These are phyloP conservation scores for Phaeolepiota aurea DNA, from an alignment of 768 basidiomycete genomes.

Conservation along the genomic window DNA sequence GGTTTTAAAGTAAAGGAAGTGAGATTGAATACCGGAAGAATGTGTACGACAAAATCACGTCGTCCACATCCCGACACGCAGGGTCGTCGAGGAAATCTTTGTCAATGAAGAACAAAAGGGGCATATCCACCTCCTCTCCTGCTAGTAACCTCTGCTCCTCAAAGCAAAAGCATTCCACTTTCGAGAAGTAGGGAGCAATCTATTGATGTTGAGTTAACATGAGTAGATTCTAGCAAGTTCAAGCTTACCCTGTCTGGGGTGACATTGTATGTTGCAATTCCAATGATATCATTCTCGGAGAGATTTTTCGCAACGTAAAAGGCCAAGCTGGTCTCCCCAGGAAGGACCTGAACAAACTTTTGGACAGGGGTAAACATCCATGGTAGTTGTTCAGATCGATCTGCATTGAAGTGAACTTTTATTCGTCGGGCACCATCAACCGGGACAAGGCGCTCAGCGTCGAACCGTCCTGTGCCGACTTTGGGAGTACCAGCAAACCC, in stretches of 20 bases:
- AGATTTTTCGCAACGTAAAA: conserved; percentile 93
- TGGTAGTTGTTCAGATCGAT: conserved; percentile 79
- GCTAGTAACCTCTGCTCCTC: conserved; percentile 95
- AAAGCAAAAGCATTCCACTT: conserved; percentile 99
- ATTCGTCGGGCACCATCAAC: conserved; percentile 64
- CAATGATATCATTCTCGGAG: conserved; percentile 83
- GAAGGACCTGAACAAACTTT: conserved; percentile 81
- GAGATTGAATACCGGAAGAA: conserved; percentile 86
- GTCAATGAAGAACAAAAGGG: conserved; percentile 97
- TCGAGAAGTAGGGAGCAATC: conserved; percentile 98
- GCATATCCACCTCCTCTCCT: conserved; percentile 96
- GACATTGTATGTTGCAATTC: conserved; percentile 98
- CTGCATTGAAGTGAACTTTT: conserved; percentile 94
- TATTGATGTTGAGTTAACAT: conserved; percentile 17
- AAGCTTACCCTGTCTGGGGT: conserved; percentile 86
- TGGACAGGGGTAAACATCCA: conserved; percentile 94
- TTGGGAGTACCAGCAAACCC: conserved; percentile 95
- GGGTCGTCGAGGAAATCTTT: conserved; percentile 95
- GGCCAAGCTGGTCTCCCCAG: conserved; percentile 92
- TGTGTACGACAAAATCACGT: conserved; percentile 92
- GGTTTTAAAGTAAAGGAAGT: too few species aligned
- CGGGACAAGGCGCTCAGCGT: conserved; percentile 78
- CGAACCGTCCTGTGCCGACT: conserved; percentile 78
- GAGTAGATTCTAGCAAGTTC: background rate
- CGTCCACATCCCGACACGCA: conserved; percentile 75